phyloP scores from a whole-genome alignment of 1,284 basidiomycete genomes.

The Volvariella surrecta region DNA sequence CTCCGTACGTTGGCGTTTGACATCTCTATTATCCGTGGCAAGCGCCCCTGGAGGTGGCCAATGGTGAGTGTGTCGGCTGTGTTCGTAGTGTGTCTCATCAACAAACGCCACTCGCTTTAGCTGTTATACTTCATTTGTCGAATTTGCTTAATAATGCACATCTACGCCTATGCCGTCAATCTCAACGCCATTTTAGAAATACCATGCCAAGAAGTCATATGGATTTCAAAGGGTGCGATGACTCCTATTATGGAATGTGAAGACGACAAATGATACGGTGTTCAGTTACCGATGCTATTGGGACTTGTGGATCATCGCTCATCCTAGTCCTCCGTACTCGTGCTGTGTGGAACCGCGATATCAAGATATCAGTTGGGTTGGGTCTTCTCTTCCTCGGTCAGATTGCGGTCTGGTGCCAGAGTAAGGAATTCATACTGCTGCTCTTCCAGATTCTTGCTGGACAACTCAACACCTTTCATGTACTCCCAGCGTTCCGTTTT shows the following conservation, averaged over 20 bases:
- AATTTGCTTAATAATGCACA: slow-evolving; percentile 23
- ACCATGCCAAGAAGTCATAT: slow-evolving; percentile 22
- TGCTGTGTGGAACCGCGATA: slow-evolving; percentile 22
- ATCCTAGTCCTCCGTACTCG: slow-evolving; percentile 23
- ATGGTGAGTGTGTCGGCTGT: slow-evolving; percentile 17
- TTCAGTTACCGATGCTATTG: slow-evolving; percentile 22
- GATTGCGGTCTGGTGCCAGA: slow-evolving; percentile 22
- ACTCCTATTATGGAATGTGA: too few relatives aligned
- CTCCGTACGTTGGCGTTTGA: slow-evolving; percentile 21
- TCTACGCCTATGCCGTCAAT: slow-evolving; percentile 23
- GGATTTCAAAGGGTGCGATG: slow-evolving; percentile 22
- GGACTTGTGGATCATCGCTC: slow-evolving; percentile 22
- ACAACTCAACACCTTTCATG: slow-evolving; percentile 2
- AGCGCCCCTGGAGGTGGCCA: slow-evolving; percentile 23
- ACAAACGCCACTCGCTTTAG: slow-evolving; percentile 9
- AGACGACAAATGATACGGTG: background rate
- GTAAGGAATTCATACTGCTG: slow-evolving; percentile 14
- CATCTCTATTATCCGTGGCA: slow-evolving; percentile 20
- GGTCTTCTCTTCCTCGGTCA: slow-evolving; percentile 19
- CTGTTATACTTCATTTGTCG: slow-evolving; percentile 21
- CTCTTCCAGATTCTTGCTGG: too few relatives aligned
- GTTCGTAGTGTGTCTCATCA: background rate
- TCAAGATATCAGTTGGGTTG: slow-evolving; percentile 15
- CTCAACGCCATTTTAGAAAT: slow-evolving; percentile 22
- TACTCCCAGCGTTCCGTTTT: slow-evolving; percentile 22